These are phyloP conservation scores for Austroboletus niveus DNA, from an alignment of 1,284 basidiomycete genomes.

Conservation along the genomic window DNA sequence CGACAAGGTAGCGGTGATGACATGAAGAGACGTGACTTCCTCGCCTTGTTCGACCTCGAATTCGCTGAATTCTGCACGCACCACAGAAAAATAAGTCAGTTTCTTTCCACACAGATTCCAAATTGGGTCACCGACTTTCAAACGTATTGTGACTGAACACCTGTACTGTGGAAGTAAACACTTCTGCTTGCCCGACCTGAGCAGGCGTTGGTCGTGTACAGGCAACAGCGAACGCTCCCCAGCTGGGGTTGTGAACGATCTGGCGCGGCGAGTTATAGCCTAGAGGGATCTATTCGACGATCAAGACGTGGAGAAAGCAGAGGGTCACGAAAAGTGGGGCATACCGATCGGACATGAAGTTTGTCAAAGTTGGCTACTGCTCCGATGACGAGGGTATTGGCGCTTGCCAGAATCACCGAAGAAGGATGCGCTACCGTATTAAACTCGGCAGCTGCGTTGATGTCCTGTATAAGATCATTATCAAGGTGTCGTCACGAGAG, in stretches of 20 bases:
- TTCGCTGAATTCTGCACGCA: conserved; percentile 47
- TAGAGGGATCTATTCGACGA: conserved; percentile 53
- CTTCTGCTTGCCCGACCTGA: conserved; percentile 52
- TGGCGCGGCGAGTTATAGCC: conserved; percentile 66
- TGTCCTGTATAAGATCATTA: conserved; percentile 45
- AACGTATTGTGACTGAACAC: conserved; percentile 68
- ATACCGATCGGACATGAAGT: conserved; percentile 77
- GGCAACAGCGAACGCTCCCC: conserved; percentile 64
- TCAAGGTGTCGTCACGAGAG: not conserved
- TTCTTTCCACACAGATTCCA: not conserved
- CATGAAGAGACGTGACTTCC: conserved; percentile 56
- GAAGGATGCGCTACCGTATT: conserved; percentile 47
- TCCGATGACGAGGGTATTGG: conserved; percentile 60
- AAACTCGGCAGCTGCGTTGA: conserved; percentile 53
- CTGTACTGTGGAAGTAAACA: conserved; percentile 57
- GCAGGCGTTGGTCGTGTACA: conserved; percentile 52
- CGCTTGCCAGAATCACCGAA: conserved; percentile 58
- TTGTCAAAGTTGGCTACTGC: conserved; percentile 71
- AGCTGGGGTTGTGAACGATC: conserved; percentile 55
- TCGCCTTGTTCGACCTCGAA: conserved; percentile 55
- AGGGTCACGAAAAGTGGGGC: conserved; percentile 18
- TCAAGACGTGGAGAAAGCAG: conserved; percentile 9
- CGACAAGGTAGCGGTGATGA: conserved; percentile 35
- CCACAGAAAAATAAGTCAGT: conserved; percentile 7
- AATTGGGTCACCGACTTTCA: conserved; percentile 41